Evolutionary conservation across 306 rosid genomes (phyloP), one percentile per base, ranked within the genome.

Genomic region (Pyrus communis): DNA sequence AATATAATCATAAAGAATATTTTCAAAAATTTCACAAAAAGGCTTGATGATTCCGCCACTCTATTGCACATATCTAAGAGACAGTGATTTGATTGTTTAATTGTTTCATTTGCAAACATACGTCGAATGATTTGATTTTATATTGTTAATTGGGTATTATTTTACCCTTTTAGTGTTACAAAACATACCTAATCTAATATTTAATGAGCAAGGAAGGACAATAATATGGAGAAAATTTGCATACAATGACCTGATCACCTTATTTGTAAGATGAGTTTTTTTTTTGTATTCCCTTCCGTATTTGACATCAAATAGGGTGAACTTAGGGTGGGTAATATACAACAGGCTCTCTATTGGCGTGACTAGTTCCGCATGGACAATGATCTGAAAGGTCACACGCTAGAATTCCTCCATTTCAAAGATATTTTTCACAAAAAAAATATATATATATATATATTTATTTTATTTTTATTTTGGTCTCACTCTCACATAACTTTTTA

Each of bases 31-130:
- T 31, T 17, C 63, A 31, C 18, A 66, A 49, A 54, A 64, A 78
- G 21, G 33, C 21, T 66, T 15, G 45, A 66, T 45, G 67, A 81
- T 77, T 81, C 66, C 67, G 40, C 64, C 77, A 35, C 35, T 62
- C 10, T 13, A 3, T 11, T 25, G 73, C 68, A 35, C 45, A 62
- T 13, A 71, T 65, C 35, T 64, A 28, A 55, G 45, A 25, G 35
- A 38, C 51, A 19, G 11, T 61, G 67, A 63, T 54, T 65, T 22
- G 74, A 45, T 81, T 31, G 49, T 23, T 62, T 75, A 38, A 31
- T 62, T 17, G 40, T 51, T 31, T 40, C 14, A 4, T 54, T 63
- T 45, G 28, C 69, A 73, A 40, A 63, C 17, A 67, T 30, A 21
- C 25, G 31, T 75, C 8, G 63, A 66, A n/a, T 65, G 67, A 38